A percentile compares a stretch with the other conserved stretches of the same genome.
Conservation (phyloP, 192 early-diverging fungal genomes). For the Coemansia sp. region DNA sequence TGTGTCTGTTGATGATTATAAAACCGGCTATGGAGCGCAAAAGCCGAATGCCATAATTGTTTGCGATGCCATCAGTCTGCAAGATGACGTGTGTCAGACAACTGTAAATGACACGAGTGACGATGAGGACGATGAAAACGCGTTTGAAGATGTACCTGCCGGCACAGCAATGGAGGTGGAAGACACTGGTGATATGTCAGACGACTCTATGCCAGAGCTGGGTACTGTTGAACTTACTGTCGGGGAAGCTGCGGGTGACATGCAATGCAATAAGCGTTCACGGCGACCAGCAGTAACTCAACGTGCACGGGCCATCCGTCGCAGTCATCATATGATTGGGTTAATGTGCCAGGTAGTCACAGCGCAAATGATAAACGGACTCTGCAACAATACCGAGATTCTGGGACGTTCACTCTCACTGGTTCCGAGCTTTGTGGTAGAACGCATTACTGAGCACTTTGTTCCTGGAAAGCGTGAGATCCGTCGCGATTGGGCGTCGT, state of each 20-base stretch:
- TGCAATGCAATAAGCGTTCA: not conserved
- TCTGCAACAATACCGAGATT: constrained; percentile 5
- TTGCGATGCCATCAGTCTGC: not conserved
- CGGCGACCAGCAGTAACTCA: constrained; percentile 25
- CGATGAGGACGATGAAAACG: not conserved
- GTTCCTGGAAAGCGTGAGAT: constrained; percentile 23
- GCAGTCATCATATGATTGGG: constrained; percentile 38
- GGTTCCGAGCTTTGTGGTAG: constrained; percentile 11
- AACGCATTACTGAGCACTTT: constrained; percentile 29
- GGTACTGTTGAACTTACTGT: constrained; percentile 48
- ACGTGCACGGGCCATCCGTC: constrained; percentile 32
- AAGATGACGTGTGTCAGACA: not conserved
- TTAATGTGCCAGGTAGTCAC: constrained; percentile 24
- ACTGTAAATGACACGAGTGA: not conserved
- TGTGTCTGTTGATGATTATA: not conserved
- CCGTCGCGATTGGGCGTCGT: constrained; percentile 43
- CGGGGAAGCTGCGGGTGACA: constrained; percentile 7
- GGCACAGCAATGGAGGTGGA: not conserved
- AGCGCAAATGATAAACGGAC: constrained; percentile 21
- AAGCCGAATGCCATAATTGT: not conserved
- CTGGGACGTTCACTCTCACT: constrained; percentile 30
- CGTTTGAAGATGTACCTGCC: constrained; percentile 12
- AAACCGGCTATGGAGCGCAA: not conserved
- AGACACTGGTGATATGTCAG: constrained; percentile 16
- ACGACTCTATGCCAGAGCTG: constrained; percentile 35